These are phyloP conservation scores for Chionographis japonica DNA, from an alignment of 106 monocot species.

Conservation along the genomic window DNA sequence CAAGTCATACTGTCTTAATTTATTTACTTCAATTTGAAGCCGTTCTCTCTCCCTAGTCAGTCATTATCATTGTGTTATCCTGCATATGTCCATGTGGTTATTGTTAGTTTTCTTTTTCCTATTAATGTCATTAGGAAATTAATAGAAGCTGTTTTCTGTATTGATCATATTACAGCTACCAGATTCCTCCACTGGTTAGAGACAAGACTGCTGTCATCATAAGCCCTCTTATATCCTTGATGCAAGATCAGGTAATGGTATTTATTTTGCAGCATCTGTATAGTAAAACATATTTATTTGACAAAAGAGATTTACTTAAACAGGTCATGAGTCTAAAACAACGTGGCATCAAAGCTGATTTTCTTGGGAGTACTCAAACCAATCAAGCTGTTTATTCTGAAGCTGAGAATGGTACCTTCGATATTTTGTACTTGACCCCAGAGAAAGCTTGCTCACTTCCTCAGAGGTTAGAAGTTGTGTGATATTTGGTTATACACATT, in stretches of 20 bases:
- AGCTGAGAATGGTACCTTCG: conserved; percentile 70
- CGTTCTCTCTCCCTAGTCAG: no score
- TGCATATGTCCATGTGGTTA: not conserved
- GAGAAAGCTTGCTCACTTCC: conserved; percentile 83
- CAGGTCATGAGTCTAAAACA: conserved; percentile 92
- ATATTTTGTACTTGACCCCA: conserved; percentile 96
- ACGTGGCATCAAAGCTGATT: conserved; percentile 74
- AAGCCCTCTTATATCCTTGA: conserved; percentile 87
- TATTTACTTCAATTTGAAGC: no score
- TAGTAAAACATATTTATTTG: not conserved
- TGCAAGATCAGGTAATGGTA: conserved; percentile 90
- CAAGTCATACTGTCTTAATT: no score
- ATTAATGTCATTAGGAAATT: not conserved
- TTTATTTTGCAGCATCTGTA: not conserved
- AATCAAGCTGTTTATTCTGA: conserved; percentile 27
- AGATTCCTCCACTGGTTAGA: conserved; percentile 81
- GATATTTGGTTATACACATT: not conserved
- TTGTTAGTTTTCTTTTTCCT: not conserved
- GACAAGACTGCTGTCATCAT: conserved; percentile 78
- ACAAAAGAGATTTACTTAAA: conserved; percentile 4
- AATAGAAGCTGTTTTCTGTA: no score
- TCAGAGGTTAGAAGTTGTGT: conserved; percentile 43
- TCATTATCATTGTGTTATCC: no score
- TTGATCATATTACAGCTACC: conserved; percentile 53
- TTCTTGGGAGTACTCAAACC: conserved; percentile 79